Percentiles rank a stretch among this genome's conserved stretches.
Conservation (phyloP, 208 protist species). For the Wallacemonas sp. region DNA sequence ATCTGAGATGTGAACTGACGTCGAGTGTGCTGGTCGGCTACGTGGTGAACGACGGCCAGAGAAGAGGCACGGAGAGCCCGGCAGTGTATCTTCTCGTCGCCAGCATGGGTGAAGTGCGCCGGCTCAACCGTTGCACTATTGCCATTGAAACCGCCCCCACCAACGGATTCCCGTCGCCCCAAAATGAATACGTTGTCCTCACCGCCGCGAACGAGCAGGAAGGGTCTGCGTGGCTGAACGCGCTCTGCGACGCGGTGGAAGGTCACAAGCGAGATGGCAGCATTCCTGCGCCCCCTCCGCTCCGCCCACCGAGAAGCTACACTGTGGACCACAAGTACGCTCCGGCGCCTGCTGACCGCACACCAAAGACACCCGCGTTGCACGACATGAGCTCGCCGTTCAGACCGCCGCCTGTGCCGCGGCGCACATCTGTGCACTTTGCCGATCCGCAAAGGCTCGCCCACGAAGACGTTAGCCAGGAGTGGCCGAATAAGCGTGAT, state of each 20-base stretch:
- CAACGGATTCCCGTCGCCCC: background rate
- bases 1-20: background rate
- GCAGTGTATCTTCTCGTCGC: constrained; percentile 6
- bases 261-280: background rate
- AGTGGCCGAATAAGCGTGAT: too few relatives aligned
- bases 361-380: background rate
- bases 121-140: background rate
- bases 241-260: constrained; percentile 9
- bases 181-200: constrained; percentile 12
- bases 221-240: constrained; percentile 1
- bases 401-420: background rate
- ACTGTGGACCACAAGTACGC: background rate
- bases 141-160: constrained; percentile 8
- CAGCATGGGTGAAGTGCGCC: constrained; percentile 12
- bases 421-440: background rate
- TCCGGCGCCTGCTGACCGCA: background rate
- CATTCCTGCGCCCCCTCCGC: too few relatives aligned
- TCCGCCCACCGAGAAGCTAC: background rate
- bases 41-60: background rate
- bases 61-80: background rate
- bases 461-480: background rate
- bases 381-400: too few relatives aligned
- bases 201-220: background rate
- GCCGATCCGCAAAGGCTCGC: background rate
- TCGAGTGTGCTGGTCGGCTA: constrained; percentile 10